phyloP scores from a whole-genome alignment of 805 yeast species.

The Metschnikowia rubicola region DNA sequence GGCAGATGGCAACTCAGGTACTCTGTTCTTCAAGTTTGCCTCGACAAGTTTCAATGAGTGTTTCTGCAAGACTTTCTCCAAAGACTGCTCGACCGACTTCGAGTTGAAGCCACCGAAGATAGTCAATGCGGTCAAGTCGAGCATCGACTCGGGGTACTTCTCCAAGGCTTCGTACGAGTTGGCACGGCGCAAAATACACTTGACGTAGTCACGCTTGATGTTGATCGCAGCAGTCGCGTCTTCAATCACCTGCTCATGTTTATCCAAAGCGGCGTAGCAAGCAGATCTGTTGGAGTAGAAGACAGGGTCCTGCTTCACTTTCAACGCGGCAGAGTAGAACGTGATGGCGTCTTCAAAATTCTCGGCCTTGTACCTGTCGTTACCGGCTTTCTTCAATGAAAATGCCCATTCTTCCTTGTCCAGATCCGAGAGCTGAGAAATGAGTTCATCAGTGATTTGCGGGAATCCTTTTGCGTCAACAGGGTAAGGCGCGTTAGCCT shows the following conservation, averaged over 20 bases:
- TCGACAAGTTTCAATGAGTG: slow-evolving; percentile 73
- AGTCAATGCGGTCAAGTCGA: slow-evolving; percentile 86
- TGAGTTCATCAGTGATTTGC: slow-evolving; percentile 44
- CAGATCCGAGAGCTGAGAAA: slow-evolving; percentile 43
- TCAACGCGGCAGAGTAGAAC: slow-evolving; percentile 74
- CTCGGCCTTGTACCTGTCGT: slow-evolving; percentile 67
- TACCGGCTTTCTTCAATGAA: slow-evolving; percentile 87
- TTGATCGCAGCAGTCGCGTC: slow-evolving; percentile 85
- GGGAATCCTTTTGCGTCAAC: slow-evolving; percentile 57
- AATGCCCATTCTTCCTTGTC: slow-evolving; percentile 64
- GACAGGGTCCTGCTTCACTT: slow-evolving; percentile 76
- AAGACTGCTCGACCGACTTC: slow-evolving; percentile 69
- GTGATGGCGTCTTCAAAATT: slow-evolving; percentile 72
- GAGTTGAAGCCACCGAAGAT: slow-evolving; percentile 81
- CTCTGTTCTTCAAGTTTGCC: slow-evolving; percentile 49
- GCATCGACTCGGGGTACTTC: slow-evolving; percentile 77
- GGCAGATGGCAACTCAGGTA: slow-evolving; percentile 69
- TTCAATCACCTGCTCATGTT: slow-evolving; percentile 78
- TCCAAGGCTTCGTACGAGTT: slow-evolving; percentile 83
- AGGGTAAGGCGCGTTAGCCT: slow-evolving; percentile 43
- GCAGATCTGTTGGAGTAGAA: slow-evolving; percentile 96
- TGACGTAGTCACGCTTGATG: slow-evolving; percentile 84
- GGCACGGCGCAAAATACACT: slow-evolving; percentile 91
- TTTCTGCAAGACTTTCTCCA: slow-evolving; percentile 82
- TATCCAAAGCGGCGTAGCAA: slow-evolving; percentile 78